Base-by-base conservation (phyloP, 2,329 filamentous ascomycete genomes). In the Fusarium sp. region DNA sequence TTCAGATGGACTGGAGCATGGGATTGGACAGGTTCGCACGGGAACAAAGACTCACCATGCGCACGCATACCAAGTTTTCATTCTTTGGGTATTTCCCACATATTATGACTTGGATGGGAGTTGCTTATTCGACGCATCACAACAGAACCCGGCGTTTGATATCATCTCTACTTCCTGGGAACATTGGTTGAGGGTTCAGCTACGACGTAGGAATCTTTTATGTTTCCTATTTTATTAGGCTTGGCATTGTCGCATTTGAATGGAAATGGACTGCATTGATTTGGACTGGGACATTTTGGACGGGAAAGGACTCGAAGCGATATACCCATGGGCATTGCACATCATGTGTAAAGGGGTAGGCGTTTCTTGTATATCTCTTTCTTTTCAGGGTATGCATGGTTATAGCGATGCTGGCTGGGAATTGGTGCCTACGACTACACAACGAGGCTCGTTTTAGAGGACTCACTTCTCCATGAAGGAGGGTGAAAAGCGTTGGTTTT, bases 21-120 rank as follows among this genome's bases (percentile, higher is more conserved):
- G 63, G 63, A 62, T 67, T 35, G 65, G 53, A 68, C 49, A 55
- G 68, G 64, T 67, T 70, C 61, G 72, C 62, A 73, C 62, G 71
- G 70, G 55, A 62, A 67, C 47, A 70, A 60, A 55, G 71, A 61
- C 63, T 71, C 54, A 68, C 51, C 52, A 59, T 20, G 27, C 53
- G 62, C 71, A 71, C 58, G 61, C 66, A 73, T 62, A 62, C 57
- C 66, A 68, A 41, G 63, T 58, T 56, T 70, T 45, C 35, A 62
- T 56, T 50, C 47, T 48, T n/a, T 47, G 52, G 57, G 57, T 58
- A 64, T 60, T 56, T 17, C 43, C 54, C 62, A 41, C 61, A 66
- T 44, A 50, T 56, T 10, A 47, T 50, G 56, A 58, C 59, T 52
- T 62, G 52, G 51, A 62, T 62, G 52, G 51, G 65, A 57, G 44